Evolutionary conservation across 495 filamentous ascomycete species (phyloP), one percentile per base, ranked within the genome.

Genomic region (Collariella sp.): DNA sequence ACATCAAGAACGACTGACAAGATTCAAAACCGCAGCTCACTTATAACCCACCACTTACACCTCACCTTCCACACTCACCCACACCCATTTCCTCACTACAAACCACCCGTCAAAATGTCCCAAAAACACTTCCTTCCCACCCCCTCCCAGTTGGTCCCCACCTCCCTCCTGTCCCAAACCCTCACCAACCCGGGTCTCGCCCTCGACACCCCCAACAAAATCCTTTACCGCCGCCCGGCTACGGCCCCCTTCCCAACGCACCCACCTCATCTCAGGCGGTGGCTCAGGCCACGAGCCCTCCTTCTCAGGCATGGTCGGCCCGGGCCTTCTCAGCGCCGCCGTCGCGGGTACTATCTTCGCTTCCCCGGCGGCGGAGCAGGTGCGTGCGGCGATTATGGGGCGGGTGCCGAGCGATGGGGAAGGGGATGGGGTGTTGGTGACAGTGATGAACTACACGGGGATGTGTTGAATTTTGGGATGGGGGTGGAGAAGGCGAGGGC

Each of bases 281-380:
- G 93, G 93, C 29, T 86, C 84, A 20, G 93, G 93, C 58, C 93
- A 98, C 62, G 93, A 98, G 65, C 93, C 93, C 29, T 85, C 85
- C 52, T 96, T 96, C 65, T 81, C 87, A 2, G 84, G 72, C 54
- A 77, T 82, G 58, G 81, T 84, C 34, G 81, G 81, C 13, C 61
- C 68, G 1, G 93, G 91, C 46, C 68, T 96, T n/a, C 80, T 96
- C 19, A 83, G 83, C 46, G 91, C 86, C 45, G 85, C 87, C 1
- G 91, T 95, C 10, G 88, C 91, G 0, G 93, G 93, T 1, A 90
- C 89, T 1, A 95, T 98, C 67, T 98, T 98, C 62, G 93, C 93
- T 7, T 86, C 81, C 16, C 93, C 93, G 1, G 81, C 78, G 6
- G 89, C 91, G 0, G 87, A 91, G 71, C 93, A 97, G 70, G 82